Evolutionary conservation across 148 eudicot species (phyloP).

Genomic region (Vaccinium corymbosum): DNA sequence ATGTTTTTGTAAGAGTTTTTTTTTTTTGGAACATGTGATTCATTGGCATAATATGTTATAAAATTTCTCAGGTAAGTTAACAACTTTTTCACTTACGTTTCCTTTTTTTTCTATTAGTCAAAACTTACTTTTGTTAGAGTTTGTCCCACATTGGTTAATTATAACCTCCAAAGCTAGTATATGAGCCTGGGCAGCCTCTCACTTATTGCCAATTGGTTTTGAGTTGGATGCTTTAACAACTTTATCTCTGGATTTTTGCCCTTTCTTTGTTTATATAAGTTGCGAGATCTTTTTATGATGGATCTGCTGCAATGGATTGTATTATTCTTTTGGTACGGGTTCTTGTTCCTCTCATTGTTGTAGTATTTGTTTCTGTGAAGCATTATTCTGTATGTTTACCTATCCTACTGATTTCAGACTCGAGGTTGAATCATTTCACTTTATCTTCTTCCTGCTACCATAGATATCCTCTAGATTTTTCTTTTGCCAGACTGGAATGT

Average conservation of each 20-base stretch:
- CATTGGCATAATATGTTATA: neutral
- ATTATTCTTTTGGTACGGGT: neutral
- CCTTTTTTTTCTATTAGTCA: neutral
- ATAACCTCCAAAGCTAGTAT: too few species aligned
- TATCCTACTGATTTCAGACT: neutral
- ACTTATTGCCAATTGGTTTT: too few species aligned
- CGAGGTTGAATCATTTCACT: neutral
- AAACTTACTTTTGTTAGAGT: too few species aligned
- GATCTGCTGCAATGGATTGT: neutral
- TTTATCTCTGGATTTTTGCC: neutral
- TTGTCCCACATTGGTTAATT: too few species aligned
- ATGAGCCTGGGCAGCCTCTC: too few species aligned
- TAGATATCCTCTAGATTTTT: neutral
- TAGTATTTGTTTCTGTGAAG: neutral
- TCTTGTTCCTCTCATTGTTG: neutral
- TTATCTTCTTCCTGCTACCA: neutral
- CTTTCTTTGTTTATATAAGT: neutral
- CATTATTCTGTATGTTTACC: neutral
- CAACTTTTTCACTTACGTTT: neutral
- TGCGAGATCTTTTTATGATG: neutral
- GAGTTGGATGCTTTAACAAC: neutral
- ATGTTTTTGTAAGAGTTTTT: conserved; percentile 11
- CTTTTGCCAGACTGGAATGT: neutral
- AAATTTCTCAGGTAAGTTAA: neutral
- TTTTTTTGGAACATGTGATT: neutral